Evolutionary conservation across 176 grass and related monocot species (phyloP).

Genomic region (Typha latifolia): DNA sequence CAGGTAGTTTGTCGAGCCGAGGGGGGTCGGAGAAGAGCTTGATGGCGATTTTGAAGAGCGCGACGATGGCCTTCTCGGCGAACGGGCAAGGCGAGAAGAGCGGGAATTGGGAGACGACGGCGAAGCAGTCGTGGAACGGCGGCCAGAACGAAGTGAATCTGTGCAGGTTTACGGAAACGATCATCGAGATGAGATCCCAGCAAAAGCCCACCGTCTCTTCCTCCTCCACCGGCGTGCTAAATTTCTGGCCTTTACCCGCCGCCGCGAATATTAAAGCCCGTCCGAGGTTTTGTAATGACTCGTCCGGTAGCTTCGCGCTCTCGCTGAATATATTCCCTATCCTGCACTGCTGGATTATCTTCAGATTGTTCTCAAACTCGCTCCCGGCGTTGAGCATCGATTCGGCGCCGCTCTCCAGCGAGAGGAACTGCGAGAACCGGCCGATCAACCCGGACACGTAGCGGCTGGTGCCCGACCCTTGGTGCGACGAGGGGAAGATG

Average conservation of each 20-base stretch:
- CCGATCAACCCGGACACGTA: slow-evolving; percentile 83
- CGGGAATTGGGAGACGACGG: slow-evolving; percentile 55
- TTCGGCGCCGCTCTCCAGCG: slow-evolving; percentile 38
- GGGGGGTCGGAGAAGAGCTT: slow-evolving; percentile 31
- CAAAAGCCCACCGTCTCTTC: slow-evolving; percentile 78
- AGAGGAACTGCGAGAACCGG: slow-evolving; percentile 83
- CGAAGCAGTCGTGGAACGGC: slow-evolving; percentile 66
- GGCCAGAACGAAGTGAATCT: slow-evolving; percentile 67
- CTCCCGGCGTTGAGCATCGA: slow-evolving; percentile 55
- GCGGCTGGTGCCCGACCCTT: slow-evolving; percentile 37
- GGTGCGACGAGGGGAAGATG: slow-evolving; percentile 66
- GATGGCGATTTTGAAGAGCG: slow-evolving; percentile 60
- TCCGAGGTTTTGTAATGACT: slow-evolving; percentile 69
- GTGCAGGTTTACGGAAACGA: slow-evolving; percentile 37
- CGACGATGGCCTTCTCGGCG: slow-evolving; percentile 73
- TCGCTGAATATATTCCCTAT: slow-evolving; percentile 75
- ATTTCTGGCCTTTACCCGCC: slow-evolving; percentile 80
- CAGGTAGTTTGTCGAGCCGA: slow-evolving; percentile 26
- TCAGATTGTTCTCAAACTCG: slow-evolving; percentile 86
- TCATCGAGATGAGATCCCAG: slow-evolving; percentile 57
- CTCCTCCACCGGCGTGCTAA: slow-evolving; percentile 84
- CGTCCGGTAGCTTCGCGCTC: slow-evolving; percentile 63
- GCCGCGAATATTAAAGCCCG: slow-evolving; percentile 68
- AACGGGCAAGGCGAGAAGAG: slow-evolving; percentile 77
- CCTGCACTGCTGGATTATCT: slow-evolving; percentile 81